Percentiles rank a stretch among this genome's conserved stretches.
phyloP scores from a whole-genome alignment of 163 green algal species.

The Scenedesmus sp. region DNA sequence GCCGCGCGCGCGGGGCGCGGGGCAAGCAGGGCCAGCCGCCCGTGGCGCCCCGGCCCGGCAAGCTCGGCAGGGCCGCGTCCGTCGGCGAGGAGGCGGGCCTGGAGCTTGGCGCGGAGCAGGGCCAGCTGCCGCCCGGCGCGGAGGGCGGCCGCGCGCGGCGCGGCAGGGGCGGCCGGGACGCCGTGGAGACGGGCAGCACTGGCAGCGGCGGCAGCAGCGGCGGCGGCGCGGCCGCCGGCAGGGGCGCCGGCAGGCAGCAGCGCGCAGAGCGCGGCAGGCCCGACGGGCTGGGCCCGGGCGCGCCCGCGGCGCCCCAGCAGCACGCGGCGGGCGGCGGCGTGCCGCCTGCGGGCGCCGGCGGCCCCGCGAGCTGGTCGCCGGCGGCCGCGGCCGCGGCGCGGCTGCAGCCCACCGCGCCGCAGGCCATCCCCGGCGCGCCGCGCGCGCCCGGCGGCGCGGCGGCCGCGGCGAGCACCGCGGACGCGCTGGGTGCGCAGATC shows the following conservation, averaged over 20 bases:
- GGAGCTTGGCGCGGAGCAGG: neutral
- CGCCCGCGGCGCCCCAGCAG: neutral
- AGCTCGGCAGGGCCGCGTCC: neutral
- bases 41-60: neutral
- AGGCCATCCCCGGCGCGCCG: constrained; percentile 1
- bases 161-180: constrained; percentile 27
- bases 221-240: neutral
- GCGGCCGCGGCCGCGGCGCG: constrained; percentile 39
- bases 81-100: neutral
- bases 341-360: neutral
- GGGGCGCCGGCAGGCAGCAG: constrained; percentile 3
- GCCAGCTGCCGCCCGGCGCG: constrained; percentile 35
- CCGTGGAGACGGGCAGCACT: constrained; percentile 5
- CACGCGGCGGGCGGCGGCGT: neutral
- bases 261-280: neutral
- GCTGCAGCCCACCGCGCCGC: neutral
- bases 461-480: constrained; percentile 24
- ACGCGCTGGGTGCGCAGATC: constrained; percentile 47
- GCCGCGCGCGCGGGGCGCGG: neutral
- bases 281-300: neutral
- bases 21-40: neutral
- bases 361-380: constrained; percentile 17
- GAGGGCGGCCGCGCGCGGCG: neutral
- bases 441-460: neutral
- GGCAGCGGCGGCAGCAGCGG: constrained; percentile 27